These are phyloP conservation scores for Mollisiaceae sp. DNA, from an alignment of 2,329 filamentous ascomycete species.

Conservation along the genomic window DNA sequence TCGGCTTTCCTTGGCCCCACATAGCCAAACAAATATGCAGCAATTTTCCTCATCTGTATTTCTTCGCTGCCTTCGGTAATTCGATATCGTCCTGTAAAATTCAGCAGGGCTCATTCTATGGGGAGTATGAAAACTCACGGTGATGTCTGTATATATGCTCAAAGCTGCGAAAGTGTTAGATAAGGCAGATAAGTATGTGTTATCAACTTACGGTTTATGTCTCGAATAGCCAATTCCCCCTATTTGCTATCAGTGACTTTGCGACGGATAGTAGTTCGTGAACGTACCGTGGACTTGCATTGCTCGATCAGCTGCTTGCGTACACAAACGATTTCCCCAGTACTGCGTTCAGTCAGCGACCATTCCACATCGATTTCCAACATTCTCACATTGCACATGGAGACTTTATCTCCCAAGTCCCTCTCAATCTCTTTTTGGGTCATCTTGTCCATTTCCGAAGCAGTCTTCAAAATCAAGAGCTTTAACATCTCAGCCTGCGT, in stretches of 20 bases:
- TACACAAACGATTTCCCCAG: constrained; percentile 65
- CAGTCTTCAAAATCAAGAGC: constrained; percentile 64
- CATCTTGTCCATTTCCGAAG: constrained; percentile 64
- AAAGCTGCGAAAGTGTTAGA: constrained; percentile 53
- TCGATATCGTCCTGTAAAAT: constrained; percentile 51
- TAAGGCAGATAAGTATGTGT: neutral
- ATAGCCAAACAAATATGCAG: constrained; percentile 59
- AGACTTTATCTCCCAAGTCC: constrained; percentile 64
- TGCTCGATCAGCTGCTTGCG: constrained; percentile 64
- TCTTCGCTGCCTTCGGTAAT: constrained; percentile 70
- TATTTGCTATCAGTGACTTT: constrained; percentile 14
- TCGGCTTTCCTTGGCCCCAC: constrained; percentile 49
- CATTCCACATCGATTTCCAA: constrained; percentile 74
- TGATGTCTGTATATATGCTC: constrained; percentile 71
- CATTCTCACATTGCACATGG: constrained; percentile 64
- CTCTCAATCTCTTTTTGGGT: constrained; percentile 55
- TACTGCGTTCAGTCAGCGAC: constrained; percentile 68
- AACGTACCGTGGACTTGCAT: constrained; percentile 54
- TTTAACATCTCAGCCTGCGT: constrained; percentile 68
- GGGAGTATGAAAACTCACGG: constrained; percentile 41
- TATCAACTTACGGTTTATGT: constrained; percentile 32
- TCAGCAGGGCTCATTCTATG: constrained; percentile 2
- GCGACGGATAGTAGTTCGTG: constrained; percentile 21
- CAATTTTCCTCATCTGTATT: constrained; percentile 70
- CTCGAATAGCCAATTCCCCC: constrained; percentile 38